These are phyloP conservation scores for Rhytidiadelphus loreus DNA, from an alignment of 225 moss, liverwort and hornwort genomes.

Conservation along the genomic window DNA sequence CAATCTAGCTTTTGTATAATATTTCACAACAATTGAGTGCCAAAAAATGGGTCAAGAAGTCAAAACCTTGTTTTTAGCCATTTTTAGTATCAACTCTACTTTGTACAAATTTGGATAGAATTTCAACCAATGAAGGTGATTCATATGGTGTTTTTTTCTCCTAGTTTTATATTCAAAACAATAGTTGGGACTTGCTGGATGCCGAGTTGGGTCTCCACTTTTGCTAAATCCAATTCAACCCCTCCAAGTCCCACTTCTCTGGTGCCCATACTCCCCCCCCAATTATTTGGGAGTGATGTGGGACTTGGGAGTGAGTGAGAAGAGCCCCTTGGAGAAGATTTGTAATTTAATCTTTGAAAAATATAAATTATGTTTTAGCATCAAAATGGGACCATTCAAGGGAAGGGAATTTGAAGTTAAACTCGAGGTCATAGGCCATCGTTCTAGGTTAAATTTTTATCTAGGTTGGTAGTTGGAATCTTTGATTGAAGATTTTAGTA, in stretches of 20 bases:
- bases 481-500: background rate
- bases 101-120: background rate
- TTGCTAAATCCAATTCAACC: background rate
- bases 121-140: background rate
- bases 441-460: background rate
- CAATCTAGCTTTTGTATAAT: background rate
- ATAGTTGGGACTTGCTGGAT: background rate
- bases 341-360: background rate
- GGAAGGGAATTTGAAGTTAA: background rate
- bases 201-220: background rate
- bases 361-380: background rate
- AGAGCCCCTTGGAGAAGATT: too few species aligned
- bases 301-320: too few species aligned
- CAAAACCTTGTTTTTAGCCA: background rate
- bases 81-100: background rate
- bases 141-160: background rate
- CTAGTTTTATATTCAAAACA: background rate
- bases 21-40: rapidly evolving
- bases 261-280: rapidly evolving
- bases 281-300: too few species aligned
- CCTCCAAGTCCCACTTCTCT: background rate
- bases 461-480: background rate
- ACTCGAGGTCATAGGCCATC: background rate
- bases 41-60: background rate
- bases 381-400: background rate